Conservation (phyloP, 139 green algal species). For the Microglena sp. region DNA sequence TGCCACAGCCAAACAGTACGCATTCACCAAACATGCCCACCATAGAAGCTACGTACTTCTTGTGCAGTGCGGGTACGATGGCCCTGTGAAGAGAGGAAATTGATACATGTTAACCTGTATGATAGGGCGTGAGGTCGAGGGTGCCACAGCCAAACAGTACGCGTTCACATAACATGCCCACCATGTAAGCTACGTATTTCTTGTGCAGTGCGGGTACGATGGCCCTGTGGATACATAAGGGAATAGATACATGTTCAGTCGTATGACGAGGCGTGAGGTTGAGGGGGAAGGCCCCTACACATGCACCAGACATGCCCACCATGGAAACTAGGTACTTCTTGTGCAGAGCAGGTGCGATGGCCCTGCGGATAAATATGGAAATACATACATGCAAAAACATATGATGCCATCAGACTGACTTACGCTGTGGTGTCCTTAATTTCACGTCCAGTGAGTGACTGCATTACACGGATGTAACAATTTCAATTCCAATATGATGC, state of each 20-base stretch:
- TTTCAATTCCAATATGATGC: too few species aligned
- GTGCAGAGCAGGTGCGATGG: slow-evolving; percentile 76
- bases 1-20: slow-evolving; percentile 47
- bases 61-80: slow-evolving; percentile 70
- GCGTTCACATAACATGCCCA: slow-evolving; percentile 82
- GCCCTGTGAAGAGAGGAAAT: too few species aligned
- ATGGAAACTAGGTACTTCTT: slow-evolving; percentile 61
- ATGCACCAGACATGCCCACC: slow-evolving; percentile 58
- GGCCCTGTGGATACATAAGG: slow-evolving; percentile 25
- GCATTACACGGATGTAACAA: too few species aligned
- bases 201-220: slow-evolving; percentile 82
- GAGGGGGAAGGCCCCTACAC: background rate
- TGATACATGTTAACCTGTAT: too few species aligned
- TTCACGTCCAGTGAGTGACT: too few species aligned
- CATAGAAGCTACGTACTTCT: slow-evolving; percentile 64
- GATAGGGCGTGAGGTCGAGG: background rate
- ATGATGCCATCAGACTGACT: too few species aligned
- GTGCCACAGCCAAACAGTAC: slow-evolving; percentile 45
- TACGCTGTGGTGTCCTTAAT: too few species aligned
- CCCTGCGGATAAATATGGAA: too few species aligned
- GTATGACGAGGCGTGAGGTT: background rate
- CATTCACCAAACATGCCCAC: slow-evolving; percentile 84
- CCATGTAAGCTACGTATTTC: slow-evolving; percentile 70
- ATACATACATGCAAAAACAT: too few species aligned
- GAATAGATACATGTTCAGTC: too few species aligned